Conservation (phyloP, 768 basidiomycete species). For the Pleurotus platypus region DNA sequence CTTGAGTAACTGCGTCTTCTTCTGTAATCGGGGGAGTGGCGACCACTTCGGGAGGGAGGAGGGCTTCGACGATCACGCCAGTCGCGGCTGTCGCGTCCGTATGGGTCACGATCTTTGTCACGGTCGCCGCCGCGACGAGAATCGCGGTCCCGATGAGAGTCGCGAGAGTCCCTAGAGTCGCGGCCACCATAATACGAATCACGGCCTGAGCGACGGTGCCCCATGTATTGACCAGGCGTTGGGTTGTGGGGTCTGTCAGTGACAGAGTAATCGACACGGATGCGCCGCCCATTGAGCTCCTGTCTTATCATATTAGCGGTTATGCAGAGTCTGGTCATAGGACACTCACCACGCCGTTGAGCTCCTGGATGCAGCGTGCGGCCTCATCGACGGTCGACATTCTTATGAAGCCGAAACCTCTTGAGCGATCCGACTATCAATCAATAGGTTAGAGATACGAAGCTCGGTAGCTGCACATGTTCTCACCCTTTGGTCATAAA, state of each 20-base stretch:
- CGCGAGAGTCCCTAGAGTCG: constrained; percentile 29
- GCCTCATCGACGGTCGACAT: constrained; percentile 92
- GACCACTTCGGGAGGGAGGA: constrained; percentile 53
- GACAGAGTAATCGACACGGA: constrained; percentile 96
- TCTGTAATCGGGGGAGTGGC: constrained; percentile 77
- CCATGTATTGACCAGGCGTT: constrained; percentile 98
- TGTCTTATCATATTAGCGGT: constrained; percentile 21
- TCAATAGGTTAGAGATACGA: constrained; percentile 12
- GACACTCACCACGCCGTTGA: constrained; percentile 83
- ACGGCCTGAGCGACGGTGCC: constrained; percentile 61
- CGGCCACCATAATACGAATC: constrained; percentile 33
- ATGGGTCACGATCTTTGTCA: constrained; percentile 55
- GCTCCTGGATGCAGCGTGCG: constrained; percentile 77
- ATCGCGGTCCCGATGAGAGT: constrained; percentile 46
- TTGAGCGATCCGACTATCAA: constrained; percentile 80
- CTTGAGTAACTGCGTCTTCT: constrained; percentile 75
- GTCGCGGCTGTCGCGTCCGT: constrained; percentile 68
- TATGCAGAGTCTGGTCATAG: background rate
- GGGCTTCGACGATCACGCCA: constrained; percentile 83
- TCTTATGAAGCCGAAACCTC: constrained; percentile 96
- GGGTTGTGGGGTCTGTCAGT: constrained; percentile 93
- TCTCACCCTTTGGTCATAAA: constrained; percentile 94
- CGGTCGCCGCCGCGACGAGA: constrained; percentile 44
- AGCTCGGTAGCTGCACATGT: background rate
- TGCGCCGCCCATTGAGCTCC: constrained; percentile 93